A percentile compares a stretch with the other conserved stretches of the same genome.
phyloP scores from a whole-genome alignment of 257 asterid species.

The Eustoma russellianum region DNA sequence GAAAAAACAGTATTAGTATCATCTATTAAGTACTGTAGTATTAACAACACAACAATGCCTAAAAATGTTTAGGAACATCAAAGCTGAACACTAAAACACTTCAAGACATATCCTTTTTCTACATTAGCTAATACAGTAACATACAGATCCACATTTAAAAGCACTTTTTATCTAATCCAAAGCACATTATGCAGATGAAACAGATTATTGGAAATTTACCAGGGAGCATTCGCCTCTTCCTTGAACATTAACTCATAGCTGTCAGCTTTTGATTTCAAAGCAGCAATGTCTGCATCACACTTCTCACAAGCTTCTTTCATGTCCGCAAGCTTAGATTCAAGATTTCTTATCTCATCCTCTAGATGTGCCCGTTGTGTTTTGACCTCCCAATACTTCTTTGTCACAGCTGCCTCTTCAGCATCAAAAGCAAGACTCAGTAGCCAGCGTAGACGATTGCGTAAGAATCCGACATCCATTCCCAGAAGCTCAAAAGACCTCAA shows the following conservation, averaged over 20 bases:
- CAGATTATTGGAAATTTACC: slow-evolving; percentile 6
- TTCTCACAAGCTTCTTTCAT: slow-evolving; percentile 15
- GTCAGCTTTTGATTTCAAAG: slow-evolving; percentile 20
- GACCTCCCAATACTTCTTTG: slow-evolving; percentile 24
- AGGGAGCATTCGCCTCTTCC: slow-evolving; percentile 26
- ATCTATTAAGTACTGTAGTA: too few relatives aligned
- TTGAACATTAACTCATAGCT: slow-evolving; percentile 23
- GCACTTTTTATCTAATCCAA: not conserved
- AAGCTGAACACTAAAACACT: too few relatives aligned
- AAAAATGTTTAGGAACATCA: too few relatives aligned
- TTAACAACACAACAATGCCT: too few relatives aligned
- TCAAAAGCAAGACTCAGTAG: slow-evolving; percentile 22
- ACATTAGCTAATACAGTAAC: not conserved
- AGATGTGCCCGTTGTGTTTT: slow-evolving; percentile 9
- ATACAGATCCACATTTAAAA: not conserved
- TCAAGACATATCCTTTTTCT: not conserved
- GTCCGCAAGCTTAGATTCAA: slow-evolving; percentile 21
- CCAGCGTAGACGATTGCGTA: slow-evolving; percentile 16
- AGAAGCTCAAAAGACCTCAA: slow-evolving; percentile 25
- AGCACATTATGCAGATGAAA: not conserved
- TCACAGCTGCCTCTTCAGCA: slow-evolving; percentile 18
- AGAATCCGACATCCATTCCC: slow-evolving; percentile 30
- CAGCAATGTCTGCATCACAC: slow-evolving; percentile 17
- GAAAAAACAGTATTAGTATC: too few relatives aligned
- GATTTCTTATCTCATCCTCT: slow-evolving; percentile 16